Evolutionary conservation across 78 protist species (phyloP).

Genomic region (Emiliania huxleyi): DNA sequence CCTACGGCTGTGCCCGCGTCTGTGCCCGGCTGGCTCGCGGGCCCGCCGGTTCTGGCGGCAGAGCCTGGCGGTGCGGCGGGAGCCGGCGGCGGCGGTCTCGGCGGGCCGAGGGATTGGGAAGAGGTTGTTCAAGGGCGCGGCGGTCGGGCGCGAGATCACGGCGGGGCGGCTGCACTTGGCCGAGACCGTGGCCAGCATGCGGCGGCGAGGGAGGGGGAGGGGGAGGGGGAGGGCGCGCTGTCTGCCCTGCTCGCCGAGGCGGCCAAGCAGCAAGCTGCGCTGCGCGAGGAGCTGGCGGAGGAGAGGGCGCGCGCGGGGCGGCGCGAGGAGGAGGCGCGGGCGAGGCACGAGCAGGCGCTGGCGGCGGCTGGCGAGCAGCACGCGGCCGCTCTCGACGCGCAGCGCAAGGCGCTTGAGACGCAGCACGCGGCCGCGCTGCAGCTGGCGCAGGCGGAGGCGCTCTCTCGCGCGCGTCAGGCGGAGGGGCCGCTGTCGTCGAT

Average conservation of each 20-base stretch:
- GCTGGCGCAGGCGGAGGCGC: neutral
- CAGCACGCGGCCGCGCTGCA: neutral
- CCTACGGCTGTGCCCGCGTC: no score
- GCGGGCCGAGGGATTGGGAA: no score
- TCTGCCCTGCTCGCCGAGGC: no score
- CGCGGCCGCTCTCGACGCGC: neutral
- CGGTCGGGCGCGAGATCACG: no score
- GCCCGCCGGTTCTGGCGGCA: no score
- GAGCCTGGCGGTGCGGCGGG: no score
- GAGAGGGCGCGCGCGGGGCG: neutral
- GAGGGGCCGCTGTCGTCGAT: no score
- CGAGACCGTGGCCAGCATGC: neutral
- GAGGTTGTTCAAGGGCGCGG: no score
- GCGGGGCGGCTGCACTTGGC: no score
- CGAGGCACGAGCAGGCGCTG: neutral
- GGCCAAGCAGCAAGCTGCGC: no score
- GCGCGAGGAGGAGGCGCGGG: neutral
- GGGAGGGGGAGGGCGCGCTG: neutral
- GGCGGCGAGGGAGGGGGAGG: neutral
- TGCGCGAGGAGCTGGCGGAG: neutral
- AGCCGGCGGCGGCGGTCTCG: no score
- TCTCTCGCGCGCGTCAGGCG: neutral
- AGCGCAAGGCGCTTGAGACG: neutral
- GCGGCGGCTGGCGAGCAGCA: neutral
- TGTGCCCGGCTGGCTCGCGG: no score